Conservation (phyloP, 2,329 filamentous ascomycete species). For the Anthostomella pinea region DNA sequence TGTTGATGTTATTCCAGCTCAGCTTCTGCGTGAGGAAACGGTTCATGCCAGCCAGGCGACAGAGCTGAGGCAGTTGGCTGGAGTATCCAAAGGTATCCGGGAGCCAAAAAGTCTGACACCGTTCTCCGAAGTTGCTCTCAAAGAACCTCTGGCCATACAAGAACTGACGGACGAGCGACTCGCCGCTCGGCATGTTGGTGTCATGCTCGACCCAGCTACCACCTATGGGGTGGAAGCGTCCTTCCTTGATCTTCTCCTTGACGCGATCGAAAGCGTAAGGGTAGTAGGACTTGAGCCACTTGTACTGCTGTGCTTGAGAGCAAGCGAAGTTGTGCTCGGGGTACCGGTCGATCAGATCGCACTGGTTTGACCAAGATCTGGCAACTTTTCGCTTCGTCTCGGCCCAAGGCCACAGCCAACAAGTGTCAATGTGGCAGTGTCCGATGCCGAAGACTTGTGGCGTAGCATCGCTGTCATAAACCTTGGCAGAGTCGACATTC, state of each 20-base stretch:
- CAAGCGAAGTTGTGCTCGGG: conserved; percentile 90
- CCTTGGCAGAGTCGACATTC: conserved; percentile 75
- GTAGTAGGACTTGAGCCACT: conserved; percentile 91
- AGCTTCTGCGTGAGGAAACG: conserved; percentile 97
- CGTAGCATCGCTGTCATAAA: conserved; percentile 74
- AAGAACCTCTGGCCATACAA: conserved; percentile 95
- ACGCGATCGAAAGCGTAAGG: conserved; percentile 87
- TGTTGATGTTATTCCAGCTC: conserved; percentile 99
- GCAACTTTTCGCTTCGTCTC: conserved; percentile 97
- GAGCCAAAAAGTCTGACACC: conserved; percentile 92
- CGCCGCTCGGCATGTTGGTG: conserved; percentile 94
- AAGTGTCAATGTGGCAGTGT: conserved; percentile 96
- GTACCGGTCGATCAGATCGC: conserved; percentile 90
- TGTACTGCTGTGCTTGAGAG: conserved; percentile 95
- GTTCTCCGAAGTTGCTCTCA: conserved; percentile 84
- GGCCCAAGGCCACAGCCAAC: conserved; percentile 98
- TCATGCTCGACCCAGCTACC: conserved; percentile 99
- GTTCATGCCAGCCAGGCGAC: conserved; percentile 90
- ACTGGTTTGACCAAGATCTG: conserved; percentile 95
- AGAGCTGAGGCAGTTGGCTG: conserved; percentile 88
- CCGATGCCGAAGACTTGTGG: conserved; percentile 85
- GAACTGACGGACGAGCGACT: conserved; percentile 91
- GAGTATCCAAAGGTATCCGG: conserved; percentile 99
- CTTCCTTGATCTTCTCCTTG: conserved; percentile 84
- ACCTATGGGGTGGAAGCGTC: conserved; percentile 90